Evolutionary conservation across 768 basidiomycete genomes (phyloP).

Genomic region (Auricularia heimuer): DNA sequence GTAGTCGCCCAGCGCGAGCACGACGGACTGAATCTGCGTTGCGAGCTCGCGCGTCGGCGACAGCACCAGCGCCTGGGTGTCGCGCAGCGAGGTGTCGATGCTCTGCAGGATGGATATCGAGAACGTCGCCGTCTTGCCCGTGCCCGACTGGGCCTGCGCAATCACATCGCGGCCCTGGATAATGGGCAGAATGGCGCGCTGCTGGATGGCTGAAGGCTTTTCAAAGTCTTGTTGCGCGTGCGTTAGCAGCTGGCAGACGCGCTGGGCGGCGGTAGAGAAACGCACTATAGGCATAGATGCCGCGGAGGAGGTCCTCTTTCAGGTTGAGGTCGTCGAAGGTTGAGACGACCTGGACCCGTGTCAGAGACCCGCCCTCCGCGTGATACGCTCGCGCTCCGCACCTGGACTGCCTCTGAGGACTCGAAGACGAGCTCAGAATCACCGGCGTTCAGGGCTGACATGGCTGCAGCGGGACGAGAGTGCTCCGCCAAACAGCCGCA

Average conservation of each 20-base stretch:
- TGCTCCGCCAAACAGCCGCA: neutral
- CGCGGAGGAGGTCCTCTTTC: constrained; percentile 91
- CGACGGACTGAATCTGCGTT: constrained; percentile 97
- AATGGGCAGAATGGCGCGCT: constrained; percentile 94
- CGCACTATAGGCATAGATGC: constrained; percentile 96
- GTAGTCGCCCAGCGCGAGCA: constrained; percentile 93
- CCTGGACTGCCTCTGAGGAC: constrained; percentile 79
- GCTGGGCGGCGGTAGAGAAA: constrained; percentile 8
- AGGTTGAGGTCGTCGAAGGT: constrained; percentile 85
- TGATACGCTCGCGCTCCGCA: constrained; percentile 3
- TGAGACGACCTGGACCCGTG: constrained; percentile 49
- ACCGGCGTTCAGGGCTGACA: constrained; percentile 75
- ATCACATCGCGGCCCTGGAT: constrained; percentile 95
- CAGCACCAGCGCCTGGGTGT: constrained; percentile 92
- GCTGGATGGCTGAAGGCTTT: constrained; percentile 97
- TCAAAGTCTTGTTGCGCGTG: constrained; percentile 56
- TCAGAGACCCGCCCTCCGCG: neutral
- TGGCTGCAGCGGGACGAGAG: constrained; percentile 27
- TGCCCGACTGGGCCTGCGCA: constrained; percentile 97
- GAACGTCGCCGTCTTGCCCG: constrained; percentile 99
- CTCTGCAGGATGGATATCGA: constrained; percentile 97
- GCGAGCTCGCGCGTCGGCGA: constrained; percentile 98
- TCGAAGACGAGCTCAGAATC: constrained; percentile 96
- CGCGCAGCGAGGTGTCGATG: constrained; percentile 89
- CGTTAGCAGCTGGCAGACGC: constrained; percentile 2